These are phyloP conservation scores for Picochlorum sp. DNA, from an alignment of 139 green algal genomes.

Conservation along the genomic window DNA sequence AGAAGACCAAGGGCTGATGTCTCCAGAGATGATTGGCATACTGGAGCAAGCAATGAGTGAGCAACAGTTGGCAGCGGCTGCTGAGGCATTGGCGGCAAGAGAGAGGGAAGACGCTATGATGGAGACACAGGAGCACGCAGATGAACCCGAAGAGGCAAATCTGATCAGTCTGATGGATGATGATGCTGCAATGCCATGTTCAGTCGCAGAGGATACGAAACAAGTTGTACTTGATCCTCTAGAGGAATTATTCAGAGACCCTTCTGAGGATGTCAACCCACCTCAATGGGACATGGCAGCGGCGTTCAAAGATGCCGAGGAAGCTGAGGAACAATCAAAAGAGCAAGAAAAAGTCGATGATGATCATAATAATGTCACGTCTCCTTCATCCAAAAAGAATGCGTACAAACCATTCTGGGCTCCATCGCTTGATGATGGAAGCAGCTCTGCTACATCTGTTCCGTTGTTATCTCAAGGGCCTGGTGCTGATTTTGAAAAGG, in stretches of 20 bases:
- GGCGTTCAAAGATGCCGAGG: not conserved
- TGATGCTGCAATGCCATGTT: not conserved
- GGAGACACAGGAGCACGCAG: not conserved
- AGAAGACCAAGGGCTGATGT: not conserved
- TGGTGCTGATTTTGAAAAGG: slow-evolving; percentile 6
- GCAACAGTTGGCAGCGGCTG: not conserved
- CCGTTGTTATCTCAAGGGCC: not conserved
- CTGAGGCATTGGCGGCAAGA: not conserved
- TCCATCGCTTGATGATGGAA: not conserved
- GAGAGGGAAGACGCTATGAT: slow-evolving; percentile 1
- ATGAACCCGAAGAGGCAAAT: not conserved
- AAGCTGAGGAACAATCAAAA: not conserved
- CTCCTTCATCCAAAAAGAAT: no score
- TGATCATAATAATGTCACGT: not conserved
- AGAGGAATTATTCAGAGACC: no score
- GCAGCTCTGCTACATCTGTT: not conserved
- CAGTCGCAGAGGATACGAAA: no score
- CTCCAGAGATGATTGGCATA: not conserved
- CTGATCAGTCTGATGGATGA: slow-evolving; percentile 23
- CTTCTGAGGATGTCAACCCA: no score
- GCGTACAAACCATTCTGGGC: slow-evolving; percentile 9
- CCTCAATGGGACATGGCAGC: not conserved
- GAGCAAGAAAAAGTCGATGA: not conserved
- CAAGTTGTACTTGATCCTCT: no score
- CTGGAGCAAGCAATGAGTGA: not conserved